Conservation (phyloP, 768 basidiomycete genomes). For the Phanerodontia chrysosporium region DNA sequence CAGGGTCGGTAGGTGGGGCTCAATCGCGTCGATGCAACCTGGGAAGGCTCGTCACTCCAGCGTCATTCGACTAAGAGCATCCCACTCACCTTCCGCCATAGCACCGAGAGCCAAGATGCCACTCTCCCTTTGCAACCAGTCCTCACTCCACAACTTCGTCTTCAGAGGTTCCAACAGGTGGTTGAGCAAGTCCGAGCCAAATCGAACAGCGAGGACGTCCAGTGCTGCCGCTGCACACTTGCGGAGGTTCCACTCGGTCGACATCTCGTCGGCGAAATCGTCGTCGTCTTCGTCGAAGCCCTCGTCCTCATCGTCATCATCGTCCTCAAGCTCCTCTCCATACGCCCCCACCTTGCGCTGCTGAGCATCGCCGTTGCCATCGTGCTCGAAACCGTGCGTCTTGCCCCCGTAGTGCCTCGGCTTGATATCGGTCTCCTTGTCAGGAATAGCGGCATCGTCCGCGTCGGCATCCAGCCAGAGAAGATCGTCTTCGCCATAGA, state of each 20-base stretch:
- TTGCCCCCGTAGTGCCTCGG: conserved; percentile 89
- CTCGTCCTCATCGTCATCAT: conserved; percentile 84
- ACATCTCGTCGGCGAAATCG: conserved; percentile 94
- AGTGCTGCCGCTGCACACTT: conserved; percentile 98
- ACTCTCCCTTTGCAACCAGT: conserved; percentile 94
- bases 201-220: conserved; percentile 93
- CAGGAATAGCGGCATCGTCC: conserved; percentile 85
- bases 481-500: conserved; percentile 95
- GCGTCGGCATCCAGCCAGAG: conserved; percentile 90
- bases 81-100: conserved; percentile 87
- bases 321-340: conserved; percentile 77
- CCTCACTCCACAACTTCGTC: conserved; percentile 86
- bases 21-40: conserved; percentile 97
- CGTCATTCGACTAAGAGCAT: neutral
- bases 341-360: conserved; percentile 51
- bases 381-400: conserved; percentile 80
- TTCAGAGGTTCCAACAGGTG: conserved; percentile 87
- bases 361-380: conserved; percentile 35
- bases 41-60: neutral
- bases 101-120: conserved; percentile 95
- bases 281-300: conserved; percentile 74
- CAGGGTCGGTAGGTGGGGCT: conserved; percentile 90
- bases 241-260: conserved; percentile 97
- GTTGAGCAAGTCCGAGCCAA: conserved; percentile 83
- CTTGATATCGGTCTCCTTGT: conserved; percentile 94